Evolutionary conservation across 1,139 yeast genomes (phyloP).

Genomic region (Suhomyces terraborum): DNA sequence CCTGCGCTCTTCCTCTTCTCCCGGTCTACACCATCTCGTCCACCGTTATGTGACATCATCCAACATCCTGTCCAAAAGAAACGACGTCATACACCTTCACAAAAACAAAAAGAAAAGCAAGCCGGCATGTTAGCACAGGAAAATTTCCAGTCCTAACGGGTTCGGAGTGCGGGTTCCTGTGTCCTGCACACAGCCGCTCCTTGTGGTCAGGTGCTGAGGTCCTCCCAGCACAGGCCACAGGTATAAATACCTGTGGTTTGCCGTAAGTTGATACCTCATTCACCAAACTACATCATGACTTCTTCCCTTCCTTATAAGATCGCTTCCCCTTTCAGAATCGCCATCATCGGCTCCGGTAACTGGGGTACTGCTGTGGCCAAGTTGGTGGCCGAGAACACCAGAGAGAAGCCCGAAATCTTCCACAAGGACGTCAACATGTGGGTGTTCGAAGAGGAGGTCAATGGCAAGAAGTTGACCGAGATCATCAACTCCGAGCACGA

Average conservation of each 20-base stretch:
- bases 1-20: too few relatives aligned
- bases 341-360: slow-evolving; percentile 51
- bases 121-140: too few relatives aligned
- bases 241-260: slow-evolving; percentile 8
- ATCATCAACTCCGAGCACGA: slow-evolving; percentile 48
- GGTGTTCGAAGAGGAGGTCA: slow-evolving; percentile 48
- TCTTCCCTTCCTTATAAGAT: slow-evolving; percentile 33
- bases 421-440: slow-evolving; percentile 46
- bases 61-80: slow-evolving; percentile 11
- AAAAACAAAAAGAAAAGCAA: slow-evolving; percentile 7
- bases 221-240: background rate
- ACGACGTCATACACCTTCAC: slow-evolving; percentile 12
- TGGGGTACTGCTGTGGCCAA: slow-evolving; percentile 56
- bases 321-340: slow-evolving; percentile 44
- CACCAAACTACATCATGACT: slow-evolving; percentile 30
- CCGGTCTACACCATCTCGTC: background rate
- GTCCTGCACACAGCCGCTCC: slow-evolving; percentile 10
- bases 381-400: slow-evolving; percentile 47
- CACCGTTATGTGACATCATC: slow-evolving; percentile 13
- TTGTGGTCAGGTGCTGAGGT: too few relatives aligned
- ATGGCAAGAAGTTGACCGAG: slow-evolving; percentile 46
- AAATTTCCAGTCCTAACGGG: too few relatives aligned
- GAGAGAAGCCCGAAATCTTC: slow-evolving; percentile 44
- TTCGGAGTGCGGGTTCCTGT: slow-evolving; percentile 10
- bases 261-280: background rate